Conservation (phyloP, 2,329 filamentous ascomycete species). For the Hypoxylon sp. region DNA sequence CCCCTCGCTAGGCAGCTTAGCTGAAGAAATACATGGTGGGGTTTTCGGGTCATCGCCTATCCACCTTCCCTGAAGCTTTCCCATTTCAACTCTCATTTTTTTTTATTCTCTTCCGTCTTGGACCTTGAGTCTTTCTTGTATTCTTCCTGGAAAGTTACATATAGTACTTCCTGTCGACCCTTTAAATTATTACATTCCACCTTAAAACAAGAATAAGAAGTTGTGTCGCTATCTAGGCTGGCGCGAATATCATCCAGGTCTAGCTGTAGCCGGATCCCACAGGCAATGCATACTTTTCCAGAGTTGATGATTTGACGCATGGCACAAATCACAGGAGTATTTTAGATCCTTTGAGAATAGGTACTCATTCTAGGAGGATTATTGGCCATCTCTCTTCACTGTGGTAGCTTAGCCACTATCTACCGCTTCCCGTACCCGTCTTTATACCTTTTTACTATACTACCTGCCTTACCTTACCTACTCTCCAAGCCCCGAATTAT, state of each 20-base stretch:
- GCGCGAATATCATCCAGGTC: not conserved
- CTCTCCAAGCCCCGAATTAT: constrained; percentile 3
- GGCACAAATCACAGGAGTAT: constrained; percentile 6
- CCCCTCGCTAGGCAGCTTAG: constrained; percentile 9
- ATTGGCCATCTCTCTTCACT: constrained; percentile 4
- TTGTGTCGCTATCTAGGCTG: constrained; percentile 2
- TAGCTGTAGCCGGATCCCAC: constrained; percentile 1
- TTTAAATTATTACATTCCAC: too few relatives aligned
- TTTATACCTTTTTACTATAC: not conserved
- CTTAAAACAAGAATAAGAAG: too few relatives aligned
- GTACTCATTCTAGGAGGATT: constrained; percentile 10
- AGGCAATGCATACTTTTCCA: constrained; percentile 18
- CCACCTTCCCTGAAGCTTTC: constrained; percentile 4
- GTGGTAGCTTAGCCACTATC: too few relatives aligned
- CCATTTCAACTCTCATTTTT: constrained; percentile 20
- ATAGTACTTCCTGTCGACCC: constrained; percentile 1
- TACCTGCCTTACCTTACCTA: too few relatives aligned
- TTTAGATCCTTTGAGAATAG: constrained; percentile 2
- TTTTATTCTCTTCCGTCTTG: constrained; percentile 9
- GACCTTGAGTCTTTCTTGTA: constrained; percentile 3
- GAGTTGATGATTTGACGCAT: constrained; percentile 23
- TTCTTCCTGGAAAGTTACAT: constrained; percentile 3
- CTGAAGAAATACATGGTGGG: constrained; percentile 25
- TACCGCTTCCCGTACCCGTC: not conserved
- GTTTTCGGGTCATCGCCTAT: constrained; percentile 12